phyloP scores from a whole-genome alignment of 2,329 filamentous ascomycete species.

The Ophiostoma sp. region DNA sequence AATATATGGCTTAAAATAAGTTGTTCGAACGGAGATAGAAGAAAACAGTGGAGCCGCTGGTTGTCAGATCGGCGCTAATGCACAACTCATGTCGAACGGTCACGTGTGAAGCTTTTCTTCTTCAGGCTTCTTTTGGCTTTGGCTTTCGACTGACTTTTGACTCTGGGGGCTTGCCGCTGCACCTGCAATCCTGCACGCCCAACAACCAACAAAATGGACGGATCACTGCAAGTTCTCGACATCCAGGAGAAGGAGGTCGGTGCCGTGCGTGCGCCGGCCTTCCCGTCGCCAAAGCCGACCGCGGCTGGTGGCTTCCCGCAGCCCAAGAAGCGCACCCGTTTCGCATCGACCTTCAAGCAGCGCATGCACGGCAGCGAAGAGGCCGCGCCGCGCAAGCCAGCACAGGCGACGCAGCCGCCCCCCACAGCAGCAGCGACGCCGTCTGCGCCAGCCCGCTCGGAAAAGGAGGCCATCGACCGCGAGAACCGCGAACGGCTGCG shows the following conservation, averaged over 20 bases:
- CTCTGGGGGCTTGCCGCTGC: too few species aligned
- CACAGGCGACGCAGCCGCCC: neutral
- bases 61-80: conserved; percentile 28
- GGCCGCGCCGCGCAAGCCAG: conserved; percentile 6
- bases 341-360: conserved; percentile 72
- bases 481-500: conserved; percentile 73
- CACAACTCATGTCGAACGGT: conserved; percentile 23
- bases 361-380: conserved; percentile 28
- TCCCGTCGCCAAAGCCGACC: conserved; percentile 52
- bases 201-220: conserved; percentile 31
- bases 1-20: neutral
- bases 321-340: conserved; percentile 68
- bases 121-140: neutral
- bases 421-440: neutral
- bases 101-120: conserved; percentile 18
- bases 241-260: conserved; percentile 68
- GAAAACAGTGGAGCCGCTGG: conserved; percentile 14
- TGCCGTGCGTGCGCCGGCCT: conserved; percentile 55
- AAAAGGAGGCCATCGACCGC: conserved; percentile 68
- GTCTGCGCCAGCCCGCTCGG: conserved; percentile 32
- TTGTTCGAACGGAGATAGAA: conserved; percentile 17
- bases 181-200: neutral
- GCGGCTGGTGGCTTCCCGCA: conserved; percentile 66
- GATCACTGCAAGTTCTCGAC: conserved; percentile 60
- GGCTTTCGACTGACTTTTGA: neutral